Conservation (phyloP, 371 early-diverging fungal species). For the Mortierella sp. region DNA sequence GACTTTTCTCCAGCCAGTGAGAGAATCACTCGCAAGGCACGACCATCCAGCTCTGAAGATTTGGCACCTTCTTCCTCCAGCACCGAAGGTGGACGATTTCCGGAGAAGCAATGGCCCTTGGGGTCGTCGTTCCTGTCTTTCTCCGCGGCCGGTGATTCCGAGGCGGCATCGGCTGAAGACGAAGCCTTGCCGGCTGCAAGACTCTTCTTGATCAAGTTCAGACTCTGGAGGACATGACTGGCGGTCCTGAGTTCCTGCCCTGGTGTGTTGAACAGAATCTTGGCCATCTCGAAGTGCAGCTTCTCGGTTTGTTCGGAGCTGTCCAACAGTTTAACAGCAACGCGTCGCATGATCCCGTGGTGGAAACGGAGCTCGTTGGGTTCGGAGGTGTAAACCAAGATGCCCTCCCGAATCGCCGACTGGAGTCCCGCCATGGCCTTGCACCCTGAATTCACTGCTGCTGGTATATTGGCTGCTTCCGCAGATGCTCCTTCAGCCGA, state of each 20-base stretch:
- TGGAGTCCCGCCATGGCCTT: constrained; percentile 53
- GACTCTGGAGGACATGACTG: constrained; percentile 36
- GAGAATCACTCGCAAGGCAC: constrained; percentile 27
- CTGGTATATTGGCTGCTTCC: not conserved
- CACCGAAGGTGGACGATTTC: not conserved
- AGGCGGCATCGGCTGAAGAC: not conserved
- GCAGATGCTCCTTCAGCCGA: not conserved
- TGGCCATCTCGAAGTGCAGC: constrained; percentile 45
- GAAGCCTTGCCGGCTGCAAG: constrained; percentile 15
- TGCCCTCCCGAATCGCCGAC: constrained; percentile 44
- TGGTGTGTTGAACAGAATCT: constrained; percentile 28
- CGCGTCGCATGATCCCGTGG: constrained; percentile 49
- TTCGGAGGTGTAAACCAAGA: constrained; percentile 42
- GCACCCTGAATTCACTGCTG: constrained; percentile 24
- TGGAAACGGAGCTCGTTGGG: constrained; percentile 38
- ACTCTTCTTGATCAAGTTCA: constrained; percentile 35
- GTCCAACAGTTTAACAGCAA: constrained; percentile 33
- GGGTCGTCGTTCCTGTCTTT: not conserved
- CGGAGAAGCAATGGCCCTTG: not conserved
- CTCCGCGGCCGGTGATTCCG: not conserved
- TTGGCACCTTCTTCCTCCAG: constrained; percentile 10
- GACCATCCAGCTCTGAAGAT: constrained; percentile 20
- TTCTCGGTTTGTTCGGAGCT: constrained; percentile 31
- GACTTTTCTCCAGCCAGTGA: constrained; percentile 49
- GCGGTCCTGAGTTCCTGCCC: constrained; percentile 47